These are phyloP conservation scores for Cyclospora cayetanensis DNA, from an alignment of 169 alveolate species.

Conservation along the genomic window DNA sequence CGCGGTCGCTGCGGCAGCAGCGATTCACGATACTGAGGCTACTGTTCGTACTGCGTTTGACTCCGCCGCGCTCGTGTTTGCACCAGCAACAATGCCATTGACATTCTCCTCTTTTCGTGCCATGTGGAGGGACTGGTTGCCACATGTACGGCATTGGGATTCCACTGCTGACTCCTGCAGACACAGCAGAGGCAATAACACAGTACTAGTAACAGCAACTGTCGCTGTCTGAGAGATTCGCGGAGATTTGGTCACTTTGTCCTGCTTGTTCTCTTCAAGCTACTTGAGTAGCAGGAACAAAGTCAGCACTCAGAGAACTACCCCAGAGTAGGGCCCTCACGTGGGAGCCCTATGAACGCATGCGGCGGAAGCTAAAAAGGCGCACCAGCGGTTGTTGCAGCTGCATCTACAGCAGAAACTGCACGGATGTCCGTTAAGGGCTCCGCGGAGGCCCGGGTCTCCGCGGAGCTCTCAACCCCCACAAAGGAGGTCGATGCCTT, in stretches of 20 bases:
- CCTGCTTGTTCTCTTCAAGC: neutral
- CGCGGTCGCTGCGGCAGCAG: constrained; percentile 20
- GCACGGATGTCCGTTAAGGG: neutral
- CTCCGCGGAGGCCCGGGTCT: neutral
- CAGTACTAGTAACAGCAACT: neutral
- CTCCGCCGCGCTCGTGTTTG: no score
- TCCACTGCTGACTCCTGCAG: neutral
- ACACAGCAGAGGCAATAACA: neutral
- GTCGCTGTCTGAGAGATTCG: neutral
- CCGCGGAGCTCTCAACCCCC: no score
- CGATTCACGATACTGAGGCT: no score
- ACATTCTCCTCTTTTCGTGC: neutral
- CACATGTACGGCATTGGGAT: neutral
- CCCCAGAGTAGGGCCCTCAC: neutral
- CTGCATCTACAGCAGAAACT: constrained; percentile 23
- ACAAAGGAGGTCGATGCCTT: no score
- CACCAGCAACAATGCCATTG: neutral
- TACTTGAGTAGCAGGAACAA: neutral
- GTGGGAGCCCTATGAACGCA: neutral
- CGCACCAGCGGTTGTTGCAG: constrained; percentile 10
- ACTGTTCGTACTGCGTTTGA: no score
- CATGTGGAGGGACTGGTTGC: neutral
- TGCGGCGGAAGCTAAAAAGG: neutral
- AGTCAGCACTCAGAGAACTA: neutral
- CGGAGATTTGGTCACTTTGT: neutral